These are phyloP conservation scores for Pestalotiopsis sp. DNA, from an alignment of 2,329 filamentous ascomycete species.

Conservation along the genomic window DNA sequence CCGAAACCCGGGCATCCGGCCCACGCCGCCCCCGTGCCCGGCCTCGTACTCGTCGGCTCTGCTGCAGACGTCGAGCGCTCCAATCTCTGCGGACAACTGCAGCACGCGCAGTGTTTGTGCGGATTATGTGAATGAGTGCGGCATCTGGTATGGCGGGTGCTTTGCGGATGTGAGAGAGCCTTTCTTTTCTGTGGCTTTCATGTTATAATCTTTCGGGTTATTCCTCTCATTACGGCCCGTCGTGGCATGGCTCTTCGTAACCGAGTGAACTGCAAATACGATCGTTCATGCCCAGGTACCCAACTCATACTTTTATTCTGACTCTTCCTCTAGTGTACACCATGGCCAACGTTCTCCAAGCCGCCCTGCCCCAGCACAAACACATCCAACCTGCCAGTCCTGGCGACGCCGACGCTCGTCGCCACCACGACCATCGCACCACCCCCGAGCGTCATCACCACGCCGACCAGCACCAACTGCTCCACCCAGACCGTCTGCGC, in stretches of 20 bases:
- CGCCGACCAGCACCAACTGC: conserved; percentile 6
- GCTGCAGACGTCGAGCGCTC: neutral
- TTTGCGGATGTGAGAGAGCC: neutral
- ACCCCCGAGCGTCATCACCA: neutral
- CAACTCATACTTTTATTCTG: neutral
- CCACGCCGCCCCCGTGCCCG: neutral
- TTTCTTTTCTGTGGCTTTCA: neutral
- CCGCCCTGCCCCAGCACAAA: conserved; percentile 17
- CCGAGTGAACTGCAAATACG: neutral
- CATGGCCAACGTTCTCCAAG: conserved; percentile 19
- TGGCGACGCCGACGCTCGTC: neutral
- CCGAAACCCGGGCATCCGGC: neutral
- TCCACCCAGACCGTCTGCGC: conserved; percentile 17
- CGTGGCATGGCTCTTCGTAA: neutral
- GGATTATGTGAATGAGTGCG: conserved; percentile 24
- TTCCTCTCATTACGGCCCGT: neutral
- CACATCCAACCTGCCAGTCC: neutral
- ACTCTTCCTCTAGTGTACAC: conserved; percentile 17
- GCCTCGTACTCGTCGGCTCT: neutral
- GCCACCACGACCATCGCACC: neutral
- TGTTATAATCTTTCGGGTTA: neutral
- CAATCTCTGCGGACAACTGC: conserved; percentile 10
- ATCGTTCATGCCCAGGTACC: neutral
- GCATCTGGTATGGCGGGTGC: conserved; percentile 20
- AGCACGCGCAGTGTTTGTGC: conserved; percentile 18